Percentiles rank a stretch among this genome's conserved stretches.
Evolutionary conservation across 768 basidiomycete species (phyloP).

Genomic region (Leccinum pellstonianum): DNA sequence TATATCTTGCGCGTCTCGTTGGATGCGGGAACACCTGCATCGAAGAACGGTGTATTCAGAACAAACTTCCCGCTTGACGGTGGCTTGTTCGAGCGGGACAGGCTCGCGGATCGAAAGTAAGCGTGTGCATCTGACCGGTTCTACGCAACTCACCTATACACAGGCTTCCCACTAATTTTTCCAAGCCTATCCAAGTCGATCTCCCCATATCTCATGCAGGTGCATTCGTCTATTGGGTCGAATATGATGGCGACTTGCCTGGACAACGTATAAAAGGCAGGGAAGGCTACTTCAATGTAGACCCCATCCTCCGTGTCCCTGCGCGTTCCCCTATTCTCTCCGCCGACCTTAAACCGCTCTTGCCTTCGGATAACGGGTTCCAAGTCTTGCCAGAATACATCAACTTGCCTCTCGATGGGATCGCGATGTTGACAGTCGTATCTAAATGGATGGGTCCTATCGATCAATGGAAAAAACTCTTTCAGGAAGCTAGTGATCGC

Average conservation of each 20-base stretch:
- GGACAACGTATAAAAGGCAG: slow-evolving; percentile 74
- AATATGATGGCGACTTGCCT: slow-evolving; percentile 68
- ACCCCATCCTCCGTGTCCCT: slow-evolving; percentile 80
- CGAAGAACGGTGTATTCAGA: slow-evolving; percentile 88
- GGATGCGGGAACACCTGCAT: slow-evolving; percentile 88
- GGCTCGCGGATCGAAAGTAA: slow-evolving; percentile 74
- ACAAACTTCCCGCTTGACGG: slow-evolving; percentile 77
- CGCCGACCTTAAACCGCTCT: slow-evolving; percentile 47
- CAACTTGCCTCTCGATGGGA: slow-evolving; percentile 81
- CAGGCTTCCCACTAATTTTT: slow-evolving; percentile 83
- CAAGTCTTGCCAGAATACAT: slow-evolving; percentile 49
- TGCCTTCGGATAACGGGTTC: slow-evolving; percentile 52
- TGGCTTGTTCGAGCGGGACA: slow-evolving; percentile 74
- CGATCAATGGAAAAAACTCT: slow-evolving; percentile 72
- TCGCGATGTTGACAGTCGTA: slow-evolving; percentile 85
- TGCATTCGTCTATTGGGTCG: slow-evolving; percentile 93
- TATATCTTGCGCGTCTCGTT: slow-evolving; percentile 91
- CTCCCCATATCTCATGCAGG: slow-evolving; percentile 96
- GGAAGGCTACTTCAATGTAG: slow-evolving; percentile 95
- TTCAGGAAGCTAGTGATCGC: slow-evolving; percentile 79
- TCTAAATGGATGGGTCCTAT: slow-evolving; percentile 98
- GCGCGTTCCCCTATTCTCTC: slow-evolving; percentile 74
- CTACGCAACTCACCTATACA: slow-evolving; percentile 15
- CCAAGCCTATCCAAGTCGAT: slow-evolving; percentile 90
- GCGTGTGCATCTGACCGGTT: slow-evolving; percentile 20